Evolutionary conservation across 2,329 filamentous ascomycete genomes (phyloP), one percentile per base, ranked within the genome.

Genomic region (Raffaelea arxii): DNA sequence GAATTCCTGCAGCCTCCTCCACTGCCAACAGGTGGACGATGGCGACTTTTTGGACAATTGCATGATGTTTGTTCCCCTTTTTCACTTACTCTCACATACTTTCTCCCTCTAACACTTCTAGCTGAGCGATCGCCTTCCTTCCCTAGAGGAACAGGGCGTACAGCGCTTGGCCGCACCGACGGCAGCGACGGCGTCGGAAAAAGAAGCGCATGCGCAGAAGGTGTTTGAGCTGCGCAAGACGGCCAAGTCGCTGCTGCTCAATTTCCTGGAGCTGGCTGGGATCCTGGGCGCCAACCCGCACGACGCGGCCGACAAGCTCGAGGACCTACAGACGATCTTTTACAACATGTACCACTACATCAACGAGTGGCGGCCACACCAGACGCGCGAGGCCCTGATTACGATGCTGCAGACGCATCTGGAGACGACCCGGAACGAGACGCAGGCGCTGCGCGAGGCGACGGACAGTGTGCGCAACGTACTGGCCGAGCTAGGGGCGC

Each of bases 301-400:
- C 37, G 55, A 83, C 60, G 84, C 80, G 44, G 70, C 76, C 23
- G 74, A 79, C 37, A 94, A 94, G 61, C 74, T 91, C 40, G 71
- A 79, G 39, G 84, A 97, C 62, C 66, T 98, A 25, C 76, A 84
- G 56, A 89, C 83, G 16, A 68, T 97, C 24, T 83, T 94, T 52
- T 82, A 91, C 62, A 97, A 97, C 62, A 84, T 94, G 58, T 89
- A 96, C 65, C 87, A 94, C 58, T 75, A 95, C 46, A 80, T 97
- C 54, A 98, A 98, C 63, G 83, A 94, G 63, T 97, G 95, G 65
- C 77, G 91, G 25, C 90, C 90, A 10, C 90, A 96, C 61, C 91
- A 97, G 66, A 89, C 90, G 22, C 71, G 91, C 39, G 90, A 96
- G 67, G 89, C 83, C 24, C 70, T 94, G 48, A 94, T 95, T 25